These are phyloP conservation scores for Xylariaceae sp. DNA, from an alignment of 2,329 filamentous ascomycete genomes.

Conservation along the genomic window DNA sequence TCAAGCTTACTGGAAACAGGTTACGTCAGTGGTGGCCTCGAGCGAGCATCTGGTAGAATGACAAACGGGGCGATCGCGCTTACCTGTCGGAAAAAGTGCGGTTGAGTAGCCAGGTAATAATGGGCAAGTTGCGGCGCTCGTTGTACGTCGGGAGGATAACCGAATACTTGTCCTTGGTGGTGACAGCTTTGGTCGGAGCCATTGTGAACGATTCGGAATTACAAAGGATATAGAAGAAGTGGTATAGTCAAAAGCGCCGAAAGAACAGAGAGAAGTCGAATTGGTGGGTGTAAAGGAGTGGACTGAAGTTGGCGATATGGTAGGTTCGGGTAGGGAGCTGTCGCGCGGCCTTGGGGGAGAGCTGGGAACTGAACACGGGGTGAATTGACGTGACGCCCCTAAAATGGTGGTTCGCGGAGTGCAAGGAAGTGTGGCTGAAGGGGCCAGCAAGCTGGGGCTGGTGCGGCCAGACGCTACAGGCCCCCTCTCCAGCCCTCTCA, in stretches of 20 bases:
- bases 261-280: conserved; percentile 4
- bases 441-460: too few species aligned
- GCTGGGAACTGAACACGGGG: not conserved
- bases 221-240: not conserved
- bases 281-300: conserved; percentile 20
- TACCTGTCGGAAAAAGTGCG: conserved; percentile 88
- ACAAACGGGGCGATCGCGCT: conserved; percentile 21
- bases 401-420: too few species aligned
- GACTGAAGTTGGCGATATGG: conserved; percentile 23
- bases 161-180: conserved; percentile 74
- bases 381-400: too few species aligned
- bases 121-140: conserved; percentile 93
- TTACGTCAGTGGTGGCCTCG: too few species aligned
- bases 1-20: conserved; percentile 67
- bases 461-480: too few species aligned
- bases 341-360: conserved; percentile 1
- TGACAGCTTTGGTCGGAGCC: conserved; percentile 39
- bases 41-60: conserved; percentile 5
- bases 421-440: too few species aligned
- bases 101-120: conserved; percentile 91
- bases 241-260: conserved; percentile 1
- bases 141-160: conserved; percentile 98
- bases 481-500: too few species aligned
- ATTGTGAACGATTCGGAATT: conserved; percentile 30
- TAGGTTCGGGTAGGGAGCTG: not conserved